Evolutionary conservation across 1,139 yeast species (phyloP), one percentile per base, ranked within the genome.

Genomic region (Pichia sp.): DNA sequence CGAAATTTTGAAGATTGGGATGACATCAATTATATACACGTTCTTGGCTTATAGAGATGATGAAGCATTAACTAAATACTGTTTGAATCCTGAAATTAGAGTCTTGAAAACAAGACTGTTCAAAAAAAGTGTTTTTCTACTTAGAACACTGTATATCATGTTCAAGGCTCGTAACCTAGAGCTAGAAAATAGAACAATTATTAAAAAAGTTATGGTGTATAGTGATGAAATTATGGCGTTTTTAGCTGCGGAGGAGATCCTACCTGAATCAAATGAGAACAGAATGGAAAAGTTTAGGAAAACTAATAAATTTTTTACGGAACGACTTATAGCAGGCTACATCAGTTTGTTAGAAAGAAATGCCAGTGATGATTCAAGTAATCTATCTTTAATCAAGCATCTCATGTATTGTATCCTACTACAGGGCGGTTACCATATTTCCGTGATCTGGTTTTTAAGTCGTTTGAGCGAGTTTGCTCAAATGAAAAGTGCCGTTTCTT

Each of bases 401-500:
- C 65, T 79, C 0, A 51, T 77, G 1, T 72, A 76, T 70, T 75
- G 75, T 0, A 57, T 78, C 4, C 48, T 76, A 11, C 59, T 78
- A 55, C 70, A 67, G 54, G 84, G 83, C 10, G 79, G 79, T 0
- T 64, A 72, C 29, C 79, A 75, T 58, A 43, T 78, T 3, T 71
- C 71, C 47, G 63, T 72, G 1, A 60, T 79, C 19, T 76, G 79
- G 79, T 69, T 75, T 46, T 74, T 78, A 56, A 66, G 66, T 43
- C 65, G 64, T 30, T 55, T 77, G 40, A 64, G 67, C 49, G 70
- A 72, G 50, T 68, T 70, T 32, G 50, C 61, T 2, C 45, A 45
- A 4, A 32, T 62, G 4, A 50, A 56, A 48, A 60, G 64, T 46
- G 60, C 58, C 15, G 54, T 61, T 16, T 61, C 65, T 2, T 29